These are phyloP conservation scores for Naganishia sp. DNA, from an alignment of 1,284 basidiomycete species.

Conservation along the genomic window DNA sequence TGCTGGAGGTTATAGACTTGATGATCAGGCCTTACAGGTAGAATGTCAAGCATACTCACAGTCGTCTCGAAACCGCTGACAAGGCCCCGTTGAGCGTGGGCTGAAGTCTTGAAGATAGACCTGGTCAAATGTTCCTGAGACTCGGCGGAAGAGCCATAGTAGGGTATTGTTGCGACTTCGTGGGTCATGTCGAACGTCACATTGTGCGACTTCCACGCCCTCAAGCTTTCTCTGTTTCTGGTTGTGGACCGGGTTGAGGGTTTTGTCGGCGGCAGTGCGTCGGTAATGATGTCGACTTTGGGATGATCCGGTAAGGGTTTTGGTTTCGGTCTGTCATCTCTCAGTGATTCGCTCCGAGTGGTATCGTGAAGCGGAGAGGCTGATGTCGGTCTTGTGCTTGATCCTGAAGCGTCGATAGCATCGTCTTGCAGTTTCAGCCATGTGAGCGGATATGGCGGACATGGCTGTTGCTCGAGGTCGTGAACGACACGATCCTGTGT, in stretches of 20 bases:
- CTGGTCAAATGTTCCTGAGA: not conserved
- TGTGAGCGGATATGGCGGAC: conserved; percentile 1
- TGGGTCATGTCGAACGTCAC: conserved; percentile 16
- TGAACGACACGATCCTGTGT: conserved; percentile 1
- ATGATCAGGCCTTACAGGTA: no score
- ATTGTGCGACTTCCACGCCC: conserved; percentile 2
- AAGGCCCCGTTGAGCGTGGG: no score
- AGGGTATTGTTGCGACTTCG: conserved; percentile 5
- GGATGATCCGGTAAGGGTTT: no score
- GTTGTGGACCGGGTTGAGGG: not conserved
- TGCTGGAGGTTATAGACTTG: not conserved
- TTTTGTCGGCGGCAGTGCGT: no score
- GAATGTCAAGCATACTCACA: no score
- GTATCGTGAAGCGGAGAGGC: no score
- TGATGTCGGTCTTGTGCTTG: not conserved
- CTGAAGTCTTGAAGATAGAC: no score
- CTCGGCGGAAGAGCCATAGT: not conserved
- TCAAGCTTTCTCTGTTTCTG: not conserved
- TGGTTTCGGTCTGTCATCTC: no score
- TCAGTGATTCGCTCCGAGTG: no score
- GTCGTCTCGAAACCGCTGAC: no score
- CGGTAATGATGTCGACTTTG: no score
- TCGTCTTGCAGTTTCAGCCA: conserved; percentile 22
- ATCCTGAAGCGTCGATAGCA: not conserved
- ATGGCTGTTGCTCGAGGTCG: conserved; percentile 9